These are phyloP conservation scores for Hypoxylon lenormandii DNA, from an alignment of 495 filamentous ascomycete species.

Conservation along the genomic window DNA sequence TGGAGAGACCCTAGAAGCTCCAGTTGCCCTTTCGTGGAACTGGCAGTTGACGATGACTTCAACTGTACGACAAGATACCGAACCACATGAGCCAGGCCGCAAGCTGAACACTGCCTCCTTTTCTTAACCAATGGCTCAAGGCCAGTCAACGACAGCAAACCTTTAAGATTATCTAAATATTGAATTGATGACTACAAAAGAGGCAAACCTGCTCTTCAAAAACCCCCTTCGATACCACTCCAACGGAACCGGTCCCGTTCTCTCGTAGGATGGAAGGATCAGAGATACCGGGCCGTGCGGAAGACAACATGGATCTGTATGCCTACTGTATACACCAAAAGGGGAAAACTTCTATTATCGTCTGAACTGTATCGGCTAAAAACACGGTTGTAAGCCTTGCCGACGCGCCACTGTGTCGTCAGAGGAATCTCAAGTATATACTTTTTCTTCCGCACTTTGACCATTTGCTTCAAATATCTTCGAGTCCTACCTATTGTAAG, in stretches of 20 bases:
- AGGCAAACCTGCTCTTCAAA: background rate
- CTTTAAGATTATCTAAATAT: background rate
- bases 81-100: slow-evolving; percentile 8
- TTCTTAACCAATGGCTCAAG: background rate
- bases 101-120: background rate
- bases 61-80: slow-evolving; percentile 18
- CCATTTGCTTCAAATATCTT: background rate
- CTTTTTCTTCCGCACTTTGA: too few species aligned
- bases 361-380: slow-evolving; percentile 30
- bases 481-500: background rate
- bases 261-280: slow-evolving; percentile 33
- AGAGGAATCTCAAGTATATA: background rate
- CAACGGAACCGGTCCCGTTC: slow-evolving; percentile 7
- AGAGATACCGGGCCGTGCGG: slow-evolving; percentile 13
- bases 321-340: background rate
- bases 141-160: background rate
- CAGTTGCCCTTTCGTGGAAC: slow-evolving; percentile 23
- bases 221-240: slow-evolving; percentile 10
- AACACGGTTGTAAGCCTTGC: slow-evolving; percentile 26
- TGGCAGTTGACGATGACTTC: slow-evolving; percentile 40
- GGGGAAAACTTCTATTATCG: slow-evolving; percentile 7
- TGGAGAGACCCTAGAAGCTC: slow-evolving; percentile 10
- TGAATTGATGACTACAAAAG: background rate
- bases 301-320: background rate
- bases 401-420: slow-evolving; percentile 1